phyloP scores from a whole-genome alignment of 2,329 filamentous ascomycete genomes.

The Laburnicola sp. region DNA sequence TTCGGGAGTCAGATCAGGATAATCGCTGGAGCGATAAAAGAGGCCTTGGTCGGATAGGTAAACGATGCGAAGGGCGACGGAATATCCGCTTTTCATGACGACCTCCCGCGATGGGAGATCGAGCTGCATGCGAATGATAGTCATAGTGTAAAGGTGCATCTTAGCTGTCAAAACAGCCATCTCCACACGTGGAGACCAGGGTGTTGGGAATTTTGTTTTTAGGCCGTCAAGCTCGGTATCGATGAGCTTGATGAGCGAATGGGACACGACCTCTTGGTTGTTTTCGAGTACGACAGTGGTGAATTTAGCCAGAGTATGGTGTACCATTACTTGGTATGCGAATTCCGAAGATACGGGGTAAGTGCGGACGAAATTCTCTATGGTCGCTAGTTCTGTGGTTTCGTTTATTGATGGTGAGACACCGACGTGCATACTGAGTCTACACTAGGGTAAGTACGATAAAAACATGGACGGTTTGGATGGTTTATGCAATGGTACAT shows the following conservation, averaged over 20 bases:
- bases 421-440: slow-evolving; percentile 24
- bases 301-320: slow-evolving; percentile 26
- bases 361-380: slow-evolving; percentile 23
- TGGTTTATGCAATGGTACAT: neutral
- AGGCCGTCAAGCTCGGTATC: slow-evolving; percentile 24
- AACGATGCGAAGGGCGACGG: slow-evolving; percentile 22
- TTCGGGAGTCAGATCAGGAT: slow-evolving; percentile 9
- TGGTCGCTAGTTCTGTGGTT: slow-evolving; percentile 20
- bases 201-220: slow-evolving; percentile 16
- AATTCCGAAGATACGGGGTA: slow-evolving; percentile 23
- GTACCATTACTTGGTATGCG: slow-evolving; percentile 26
- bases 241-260: slow-evolving; percentile 25
- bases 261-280: slow-evolving; percentile 19
- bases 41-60: slow-evolving; percentile 23
- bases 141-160: slow-evolving; percentile 26
- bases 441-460: slow-evolving; percentile 2
- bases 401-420: slow-evolving; percentile 20
- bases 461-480: neutral
- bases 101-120: slow-evolving; percentile 23
- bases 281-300: slow-evolving; percentile 24
- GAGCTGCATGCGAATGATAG: slow-evolving; percentile 22
- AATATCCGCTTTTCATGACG: slow-evolving; percentile 22
- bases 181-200: slow-evolving; percentile 23
- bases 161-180: slow-evolving; percentile 21
- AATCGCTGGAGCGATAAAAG: slow-evolving; percentile 14